Percentiles rank a stretch among this genome's conserved stretches.
These are phyloP conservation scores for Pythium grandisporangium DNA, from an alignment of 352 stramenopile genomes.

Conservation along the genomic window DNA sequence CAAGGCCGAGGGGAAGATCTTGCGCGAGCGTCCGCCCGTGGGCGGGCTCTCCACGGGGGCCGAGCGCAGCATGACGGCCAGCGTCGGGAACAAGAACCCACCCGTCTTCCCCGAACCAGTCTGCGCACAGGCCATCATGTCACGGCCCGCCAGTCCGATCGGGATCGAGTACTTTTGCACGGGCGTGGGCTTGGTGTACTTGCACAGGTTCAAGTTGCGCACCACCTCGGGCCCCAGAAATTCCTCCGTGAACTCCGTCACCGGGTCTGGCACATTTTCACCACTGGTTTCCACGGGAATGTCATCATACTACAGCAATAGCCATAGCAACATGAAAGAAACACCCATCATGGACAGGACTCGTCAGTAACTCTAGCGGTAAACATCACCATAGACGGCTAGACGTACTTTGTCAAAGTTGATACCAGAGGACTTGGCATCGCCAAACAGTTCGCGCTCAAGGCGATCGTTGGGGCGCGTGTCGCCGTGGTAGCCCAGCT, in stretches of 20 bases:
- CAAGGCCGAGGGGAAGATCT: slow-evolving; percentile 88
- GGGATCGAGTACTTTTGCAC: slow-evolving; percentile 99
- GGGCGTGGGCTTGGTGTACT: slow-evolving; percentile 96
- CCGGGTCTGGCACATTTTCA: slow-evolving; percentile 89
- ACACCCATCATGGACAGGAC: too few relatives aligned
- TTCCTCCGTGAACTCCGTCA: slow-evolving; percentile 84
- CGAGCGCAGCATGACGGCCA: slow-evolving; percentile 92
- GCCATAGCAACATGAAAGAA: too few relatives aligned
- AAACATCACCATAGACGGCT: not conserved
- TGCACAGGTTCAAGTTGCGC: slow-evolving; percentile 88
- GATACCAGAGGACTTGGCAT: slow-evolving; percentile 92
- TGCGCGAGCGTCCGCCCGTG: slow-evolving; percentile 55
- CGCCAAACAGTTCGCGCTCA: slow-evolving; percentile 90
- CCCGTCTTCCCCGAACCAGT: slow-evolving; percentile 97
- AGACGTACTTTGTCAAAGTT: slow-evolving; percentile 92
- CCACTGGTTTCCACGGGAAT: slow-evolving; percentile 96
- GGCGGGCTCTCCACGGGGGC: slow-evolving; percentile 42
- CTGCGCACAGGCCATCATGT: slow-evolving; percentile 99
- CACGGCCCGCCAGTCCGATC: slow-evolving; percentile 89
- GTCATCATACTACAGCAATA: slow-evolving; percentile 86
- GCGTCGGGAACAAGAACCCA: slow-evolving; percentile 95
- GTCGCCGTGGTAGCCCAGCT: slow-evolving; percentile 96
- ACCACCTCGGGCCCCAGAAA: slow-evolving; percentile 90
- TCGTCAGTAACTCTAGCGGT: too few relatives aligned
- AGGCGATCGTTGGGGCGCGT: slow-evolving; percentile 87